A percentile compares a stretch with the other conserved stretches of the same genome.
phyloP scores from a whole-genome alignment of 2,329 filamentous ascomycete species.

The Sarocladiaceae sp. region DNA sequence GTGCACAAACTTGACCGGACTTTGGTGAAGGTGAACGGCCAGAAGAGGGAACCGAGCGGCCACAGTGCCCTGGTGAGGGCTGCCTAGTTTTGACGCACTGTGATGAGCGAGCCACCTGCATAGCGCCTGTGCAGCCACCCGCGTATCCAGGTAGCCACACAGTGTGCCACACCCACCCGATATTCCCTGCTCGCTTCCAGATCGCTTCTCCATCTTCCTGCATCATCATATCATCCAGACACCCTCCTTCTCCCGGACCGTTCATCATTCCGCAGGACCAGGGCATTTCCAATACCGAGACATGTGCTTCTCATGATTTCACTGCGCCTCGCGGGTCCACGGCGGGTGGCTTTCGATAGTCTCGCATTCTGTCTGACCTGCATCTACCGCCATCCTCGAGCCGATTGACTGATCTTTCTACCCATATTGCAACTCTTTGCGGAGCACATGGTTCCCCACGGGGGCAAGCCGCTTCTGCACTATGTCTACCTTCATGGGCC shows the following conservation, averaged over 20 bases:
- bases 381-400: not conserved
- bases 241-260: not conserved
- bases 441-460: not conserved
- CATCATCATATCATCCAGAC: not conserved
- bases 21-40: too few species aligned
- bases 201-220: not conserved
- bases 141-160: not conserved
- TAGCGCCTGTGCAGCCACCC: not conserved
- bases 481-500: conserved; percentile 75
- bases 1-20: too few species aligned
- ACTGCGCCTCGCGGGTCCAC: not conserved
- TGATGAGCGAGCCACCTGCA: not conserved
- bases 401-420: conserved; percentile 3
- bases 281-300: conserved; percentile 1
- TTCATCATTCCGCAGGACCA: too few species aligned
- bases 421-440: not conserved
- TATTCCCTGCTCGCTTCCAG: not conserved
- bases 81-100: too few species aligned
- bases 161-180: not conserved
- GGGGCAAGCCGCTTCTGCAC: conserved; percentile 5
- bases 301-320: not conserved
- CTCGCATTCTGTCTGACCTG: conserved; percentile 1
- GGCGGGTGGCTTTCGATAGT: conserved; percentile 6
- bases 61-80: too few species aligned
- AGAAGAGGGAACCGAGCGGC: too few species aligned